Evolutionary conservation across 768 basidiomycete genomes (phyloP).

Genomic region (Pleurotus tuber-regium): DNA sequence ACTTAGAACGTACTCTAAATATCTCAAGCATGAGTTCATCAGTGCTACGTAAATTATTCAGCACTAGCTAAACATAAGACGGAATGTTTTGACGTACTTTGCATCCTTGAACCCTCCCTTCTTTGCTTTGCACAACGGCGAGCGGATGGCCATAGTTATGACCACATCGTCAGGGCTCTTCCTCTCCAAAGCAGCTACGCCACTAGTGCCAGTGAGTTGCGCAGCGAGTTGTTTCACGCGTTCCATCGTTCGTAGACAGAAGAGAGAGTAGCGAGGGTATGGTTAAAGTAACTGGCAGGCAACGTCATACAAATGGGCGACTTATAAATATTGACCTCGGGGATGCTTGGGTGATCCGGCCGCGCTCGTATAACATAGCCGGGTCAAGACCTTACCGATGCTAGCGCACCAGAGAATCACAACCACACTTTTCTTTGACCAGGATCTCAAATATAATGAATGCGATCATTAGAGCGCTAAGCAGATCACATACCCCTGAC

Average conservation of each 20-base stretch:
- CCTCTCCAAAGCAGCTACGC: slow-evolving; percentile 44
- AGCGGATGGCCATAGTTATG: slow-evolving; percentile 77
- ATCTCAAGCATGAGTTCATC: slow-evolving; percentile 83
- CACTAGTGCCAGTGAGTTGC: slow-evolving; percentile 48
- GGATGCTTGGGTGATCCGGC: background rate
- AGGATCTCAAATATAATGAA: too few species aligned
- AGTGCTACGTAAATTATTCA: slow-evolving; percentile 37
- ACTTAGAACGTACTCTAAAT: slow-evolving; percentile 52
- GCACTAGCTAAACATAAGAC: slow-evolving; percentile 13
- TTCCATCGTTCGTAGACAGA: slow-evolving; percentile 39
- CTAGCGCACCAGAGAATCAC: too few species aligned
- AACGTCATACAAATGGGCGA: background rate
- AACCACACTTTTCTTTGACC: too few species aligned
- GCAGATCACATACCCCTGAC: too few species aligned
- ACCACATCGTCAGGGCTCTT: slow-evolving; percentile 78
- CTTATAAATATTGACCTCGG: too few species aligned
- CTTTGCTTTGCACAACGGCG: slow-evolving; percentile 72
- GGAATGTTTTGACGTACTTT: slow-evolving; percentile 34
- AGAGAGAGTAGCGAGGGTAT: background rate
- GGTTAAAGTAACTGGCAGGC: background rate
- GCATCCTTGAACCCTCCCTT: slow-evolving; percentile 77
- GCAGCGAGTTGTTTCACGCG: slow-evolving; percentile 65
- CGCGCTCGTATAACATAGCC: background rate
- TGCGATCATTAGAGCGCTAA: too few species aligned
- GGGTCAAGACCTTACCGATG: too few species aligned